These are phyloP conservation scores for Boletus bicolor DNA, from an alignment of 768 basidiomycete genomes.

Conservation along the genomic window DNA sequence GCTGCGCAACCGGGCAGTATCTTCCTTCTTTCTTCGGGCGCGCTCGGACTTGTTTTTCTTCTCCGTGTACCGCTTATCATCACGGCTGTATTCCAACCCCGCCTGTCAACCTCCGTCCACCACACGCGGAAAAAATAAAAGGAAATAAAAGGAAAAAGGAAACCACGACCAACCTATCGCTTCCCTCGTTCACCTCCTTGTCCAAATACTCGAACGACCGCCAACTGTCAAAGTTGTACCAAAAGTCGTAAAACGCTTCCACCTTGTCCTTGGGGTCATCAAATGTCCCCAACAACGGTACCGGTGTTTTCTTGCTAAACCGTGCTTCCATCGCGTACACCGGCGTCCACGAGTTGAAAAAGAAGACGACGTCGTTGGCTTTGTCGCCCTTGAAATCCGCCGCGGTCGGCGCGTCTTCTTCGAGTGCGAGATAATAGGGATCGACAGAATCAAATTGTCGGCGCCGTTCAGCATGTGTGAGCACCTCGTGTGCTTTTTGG, in stretches of 20 bases:
- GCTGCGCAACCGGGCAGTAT: slow-evolving; percentile 82
- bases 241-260: slow-evolving; percentile 95
- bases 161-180: slow-evolving; percentile 67
- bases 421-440: slow-evolving; percentile 65
- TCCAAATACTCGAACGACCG: slow-evolving; percentile 96
- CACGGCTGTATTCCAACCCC: slow-evolving; percentile 56
- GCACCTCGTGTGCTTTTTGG: slow-evolving; percentile 94
- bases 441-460: slow-evolving; percentile 98
- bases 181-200: slow-evolving; percentile 98
- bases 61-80: slow-evolving; percentile 98
- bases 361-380: slow-evolving; percentile 51
- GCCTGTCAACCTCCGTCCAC: slow-evolving; percentile 10
- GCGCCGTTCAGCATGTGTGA: slow-evolving; percentile 81
- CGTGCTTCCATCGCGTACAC: slow-evolving; percentile 90
- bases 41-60: slow-evolving; percentile 99
- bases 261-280: slow-evolving; percentile 78
- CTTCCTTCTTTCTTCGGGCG: slow-evolving; percentile 94
- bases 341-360: slow-evolving; percentile 73
- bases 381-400: slow-evolving; percentile 49
- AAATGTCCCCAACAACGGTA: slow-evolving; percentile 71
- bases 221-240: slow-evolving; percentile 99
- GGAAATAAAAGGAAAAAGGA: background rate
- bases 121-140: background rate
- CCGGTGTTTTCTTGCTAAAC: slow-evolving; percentile 84
- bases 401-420: slow-evolving; percentile 73